phyloP scores from a whole-genome alignment of 2,329 filamentous ascomycete genomes.

The Neonectria hederae region DNA sequence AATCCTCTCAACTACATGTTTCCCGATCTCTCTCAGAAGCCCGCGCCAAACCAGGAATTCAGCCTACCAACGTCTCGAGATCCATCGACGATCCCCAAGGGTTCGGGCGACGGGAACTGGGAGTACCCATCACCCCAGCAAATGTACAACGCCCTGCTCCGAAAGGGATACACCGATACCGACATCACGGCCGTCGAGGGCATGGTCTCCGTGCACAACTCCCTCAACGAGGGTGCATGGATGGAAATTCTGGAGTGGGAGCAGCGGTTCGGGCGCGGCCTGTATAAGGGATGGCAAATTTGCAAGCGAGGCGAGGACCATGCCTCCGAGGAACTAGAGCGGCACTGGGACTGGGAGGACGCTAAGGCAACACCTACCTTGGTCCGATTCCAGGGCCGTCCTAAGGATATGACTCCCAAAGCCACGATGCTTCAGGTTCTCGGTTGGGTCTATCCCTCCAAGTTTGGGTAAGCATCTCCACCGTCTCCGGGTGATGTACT shows the following conservation, averaged over 20 bases:
- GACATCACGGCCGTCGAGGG: conserved; percentile 91
- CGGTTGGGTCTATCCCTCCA: conserved; percentile 79
- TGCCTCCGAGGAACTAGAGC: conserved; percentile 53
- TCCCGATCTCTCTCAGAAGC: conserved; percentile 81
- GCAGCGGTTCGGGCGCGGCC: conserved; percentile 79
- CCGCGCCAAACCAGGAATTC: conserved; percentile 75
- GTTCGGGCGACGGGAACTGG: conserved; percentile 83
- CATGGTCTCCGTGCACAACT: conserved; percentile 99
- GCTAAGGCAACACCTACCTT: conserved; percentile 73
- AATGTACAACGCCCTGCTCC: conserved; percentile 98
- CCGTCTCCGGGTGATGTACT: background rate
- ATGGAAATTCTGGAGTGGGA: conserved; percentile 95
- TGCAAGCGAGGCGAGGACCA: conserved; percentile 80
- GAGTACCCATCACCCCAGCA: conserved; percentile 98
- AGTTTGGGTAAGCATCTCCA: conserved; percentile 72
- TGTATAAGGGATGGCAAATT: conserved; percentile 76
- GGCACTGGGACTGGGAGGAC: conserved; percentile 64
- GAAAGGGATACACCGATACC: conserved; percentile 95
- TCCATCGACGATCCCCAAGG: conserved; percentile 89
- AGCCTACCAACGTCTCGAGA: conserved; percentile 83
- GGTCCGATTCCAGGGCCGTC: conserved; percentile 87
- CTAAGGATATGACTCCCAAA: conserved; percentile 91
- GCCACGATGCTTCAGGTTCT: conserved; percentile 84
- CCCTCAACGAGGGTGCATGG: conserved; percentile 98
- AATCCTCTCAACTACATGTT: conserved; percentile 96